These are phyloP conservation scores for Candida dendrica DNA, from an alignment of 805 yeast species.

Conservation along the genomic window DNA sequence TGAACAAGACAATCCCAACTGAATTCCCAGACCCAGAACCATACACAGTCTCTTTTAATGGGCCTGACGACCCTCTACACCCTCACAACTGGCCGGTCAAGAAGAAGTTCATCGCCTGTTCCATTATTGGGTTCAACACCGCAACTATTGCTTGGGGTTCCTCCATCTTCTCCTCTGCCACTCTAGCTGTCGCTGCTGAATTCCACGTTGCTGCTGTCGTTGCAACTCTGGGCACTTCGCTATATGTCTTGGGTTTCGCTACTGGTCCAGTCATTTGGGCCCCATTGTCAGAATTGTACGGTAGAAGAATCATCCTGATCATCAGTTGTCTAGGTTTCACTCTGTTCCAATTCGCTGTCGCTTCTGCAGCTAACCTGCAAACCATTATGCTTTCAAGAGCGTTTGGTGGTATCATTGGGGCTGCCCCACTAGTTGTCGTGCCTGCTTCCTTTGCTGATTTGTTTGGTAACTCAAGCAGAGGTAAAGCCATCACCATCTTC, in stretches of 20 bases:
- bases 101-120: constrained; percentile 39
- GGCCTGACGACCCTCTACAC: constrained; percentile 70
- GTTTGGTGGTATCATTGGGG: constrained; percentile 75
- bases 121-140: constrained; percentile 41
- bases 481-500: constrained; percentile 67
- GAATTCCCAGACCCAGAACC: constrained; percentile 55
- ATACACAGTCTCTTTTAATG: constrained; percentile 68
- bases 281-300: constrained; percentile 74
- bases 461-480: constrained; percentile 59
- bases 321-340: constrained; percentile 50
- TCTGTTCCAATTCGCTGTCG: constrained; percentile 64
- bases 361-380: constrained; percentile 73
- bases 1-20: constrained; percentile 35
- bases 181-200: constrained; percentile 36
- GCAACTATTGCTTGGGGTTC: constrained; percentile 66
- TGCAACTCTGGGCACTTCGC: constrained; percentile 68
- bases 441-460: constrained; percentile 86
- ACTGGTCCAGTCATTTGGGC: constrained; percentile 91
- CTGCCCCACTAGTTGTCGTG: constrained; percentile 78
- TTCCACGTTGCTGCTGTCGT: constrained; percentile 61
- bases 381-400: constrained; percentile 72
- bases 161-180: constrained; percentile 69
- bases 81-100: constrained; percentile 70
- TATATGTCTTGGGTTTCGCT: constrained; percentile 90
- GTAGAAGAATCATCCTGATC: constrained; percentile 57